A percentile compares a stretch with the other conserved stretches of the same genome.
phyloP scores from a whole-genome alignment of 768 basidiomycete species.

The Mycena haematopus region DNA sequence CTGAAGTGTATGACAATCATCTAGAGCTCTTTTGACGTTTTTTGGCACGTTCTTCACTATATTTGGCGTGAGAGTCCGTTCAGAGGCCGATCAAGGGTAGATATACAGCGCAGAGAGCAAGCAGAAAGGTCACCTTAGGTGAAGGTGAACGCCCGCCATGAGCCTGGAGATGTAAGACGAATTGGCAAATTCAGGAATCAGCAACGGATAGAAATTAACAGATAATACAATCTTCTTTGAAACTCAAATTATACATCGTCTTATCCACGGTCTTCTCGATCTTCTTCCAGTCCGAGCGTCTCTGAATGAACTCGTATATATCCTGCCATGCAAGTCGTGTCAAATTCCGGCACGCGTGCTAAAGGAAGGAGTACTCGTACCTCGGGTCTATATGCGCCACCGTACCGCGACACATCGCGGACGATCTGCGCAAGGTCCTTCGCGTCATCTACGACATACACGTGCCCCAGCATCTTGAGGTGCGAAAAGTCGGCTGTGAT shows the following conservation, averaged over 20 bases:
- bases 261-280: conserved; percentile 97
- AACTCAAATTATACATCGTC: conserved; percentile 91
- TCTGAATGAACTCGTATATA: conserved; percentile 94
- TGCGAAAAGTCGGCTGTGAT: conserved; percentile 91
- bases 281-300: conserved; percentile 97
- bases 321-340: conserved; percentile 53
- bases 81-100: background rate
- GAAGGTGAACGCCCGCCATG: no score
- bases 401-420: conserved; percentile 92
- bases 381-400: conserved; percentile 94
- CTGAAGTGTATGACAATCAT: no score
- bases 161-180: background rate
- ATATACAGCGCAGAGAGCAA: no score
- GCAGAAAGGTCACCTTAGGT: background rate
- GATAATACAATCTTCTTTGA: conserved; percentile 88
- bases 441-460: conserved; percentile 94
- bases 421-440: conserved; percentile 97
- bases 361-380: conserved; percentile 48
- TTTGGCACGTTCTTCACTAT: background rate
- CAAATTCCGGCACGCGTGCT: background rate
- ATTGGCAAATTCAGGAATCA: background rate
- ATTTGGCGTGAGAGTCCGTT: background rate
- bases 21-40: background rate
- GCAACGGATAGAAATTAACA: conserved; percentile 37
- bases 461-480: conserved; percentile 96